Conservation (phyloP, 108 stramenopile species). For the Pseudonitzschia delicatissima region DNA sequence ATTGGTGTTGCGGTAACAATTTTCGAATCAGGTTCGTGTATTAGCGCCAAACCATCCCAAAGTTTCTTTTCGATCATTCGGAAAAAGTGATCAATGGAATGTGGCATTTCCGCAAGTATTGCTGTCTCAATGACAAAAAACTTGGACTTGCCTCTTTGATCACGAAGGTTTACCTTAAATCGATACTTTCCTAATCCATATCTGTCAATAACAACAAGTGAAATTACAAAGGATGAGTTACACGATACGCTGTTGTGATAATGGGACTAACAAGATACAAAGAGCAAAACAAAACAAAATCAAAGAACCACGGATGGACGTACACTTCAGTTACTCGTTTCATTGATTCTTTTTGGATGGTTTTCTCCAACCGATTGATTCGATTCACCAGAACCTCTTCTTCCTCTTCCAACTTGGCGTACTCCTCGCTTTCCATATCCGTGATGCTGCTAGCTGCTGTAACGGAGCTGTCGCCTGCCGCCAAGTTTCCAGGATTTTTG, state of each 20-base stretch:
- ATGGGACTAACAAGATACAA: too few species aligned
- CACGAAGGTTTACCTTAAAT: conserved; percentile 23
- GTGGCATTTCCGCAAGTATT: conserved; percentile 38
- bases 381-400: conserved; percentile 14
- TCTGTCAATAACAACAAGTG: not conserved
- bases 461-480: not conserved
- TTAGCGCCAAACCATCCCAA: conserved; percentile 43
- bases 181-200: conserved; percentile 25
- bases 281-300: not conserved
- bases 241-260: too few species aligned
- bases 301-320: not conserved
- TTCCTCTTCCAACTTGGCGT: conserved; percentile 15
- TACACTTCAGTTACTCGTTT: conserved; percentile 5
- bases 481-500: not conserved
- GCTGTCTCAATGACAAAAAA: conserved; percentile 35
- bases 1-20: conserved; percentile 15
- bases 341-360: conserved; percentile 17
- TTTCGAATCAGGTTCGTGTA: conserved; percentile 23
- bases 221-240: too few species aligned
- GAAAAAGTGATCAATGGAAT: conserved; percentile 46
- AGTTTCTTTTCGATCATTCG: conserved; percentile 38
- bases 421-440: conserved; percentile 18
- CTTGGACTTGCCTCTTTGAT: not conserved
- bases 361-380: conserved; percentile 18
- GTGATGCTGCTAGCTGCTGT: not conserved